Percentiles rank a stretch among this genome's conserved stretches.
Conservation (phyloP, 2,329 filamentous ascomycete species). For the Cercospora sp. region DNA sequence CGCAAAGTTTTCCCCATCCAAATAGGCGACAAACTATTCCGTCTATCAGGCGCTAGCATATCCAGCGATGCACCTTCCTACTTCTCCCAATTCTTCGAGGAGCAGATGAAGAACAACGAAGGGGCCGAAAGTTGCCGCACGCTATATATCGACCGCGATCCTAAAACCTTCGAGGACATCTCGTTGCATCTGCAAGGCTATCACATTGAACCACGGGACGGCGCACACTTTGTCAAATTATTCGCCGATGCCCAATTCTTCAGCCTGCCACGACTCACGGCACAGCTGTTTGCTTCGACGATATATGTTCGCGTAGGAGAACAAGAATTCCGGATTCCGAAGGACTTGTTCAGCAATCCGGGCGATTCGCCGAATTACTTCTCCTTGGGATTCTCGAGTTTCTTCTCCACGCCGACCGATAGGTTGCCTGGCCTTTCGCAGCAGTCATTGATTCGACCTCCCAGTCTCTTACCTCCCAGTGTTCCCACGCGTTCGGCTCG, state of each 20-base stretch:
- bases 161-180: constrained; percentile 84
- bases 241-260: constrained; percentile 97
- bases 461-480: constrained; percentile 77
- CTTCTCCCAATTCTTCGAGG: constrained; percentile 90
- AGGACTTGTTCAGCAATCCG: constrained; percentile 79
- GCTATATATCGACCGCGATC: constrained; percentile 93
- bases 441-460: constrained; percentile 76
- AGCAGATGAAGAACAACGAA: constrained; percentile 69
- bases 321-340: constrained; percentile 83
- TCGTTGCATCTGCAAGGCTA: constrained; percentile 90
- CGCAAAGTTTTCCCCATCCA: constrained; percentile 72
- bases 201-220: constrained; percentile 77
- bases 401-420: constrained; percentile 77
- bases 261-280: constrained; percentile 80
- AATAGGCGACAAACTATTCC: constrained; percentile 68
- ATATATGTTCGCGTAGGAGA: constrained; percentile 91
- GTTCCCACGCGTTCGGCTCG: constrained; percentile 81
- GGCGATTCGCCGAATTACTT: constrained; percentile 97
- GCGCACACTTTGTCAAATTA: constrained; percentile 83
- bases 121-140: constrained; percentile 66
- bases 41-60: constrained; percentile 67
- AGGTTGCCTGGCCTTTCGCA: constrained; percentile 84
- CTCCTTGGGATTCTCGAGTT: constrained; percentile 81
- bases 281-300: constrained; percentile 85
- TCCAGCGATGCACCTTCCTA: constrained; percentile 73